These are phyloP conservation scores for Tuber microsphaerosporum DNA, from an alignment of 495 filamentous ascomycete genomes.

Conservation along the genomic window DNA sequence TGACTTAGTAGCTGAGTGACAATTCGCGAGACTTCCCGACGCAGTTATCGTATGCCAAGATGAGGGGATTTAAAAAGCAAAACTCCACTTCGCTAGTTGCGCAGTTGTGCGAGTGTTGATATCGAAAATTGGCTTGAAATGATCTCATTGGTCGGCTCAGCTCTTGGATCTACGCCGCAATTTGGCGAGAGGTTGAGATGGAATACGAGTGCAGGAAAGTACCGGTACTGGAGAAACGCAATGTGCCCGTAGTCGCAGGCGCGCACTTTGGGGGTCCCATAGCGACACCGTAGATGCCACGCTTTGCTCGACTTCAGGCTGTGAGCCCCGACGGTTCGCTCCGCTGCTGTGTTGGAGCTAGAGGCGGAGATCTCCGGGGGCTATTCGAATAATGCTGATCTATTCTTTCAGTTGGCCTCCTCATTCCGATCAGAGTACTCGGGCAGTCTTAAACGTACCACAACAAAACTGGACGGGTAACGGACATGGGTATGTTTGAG, in stretches of 20 bases:
- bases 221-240: not conserved
- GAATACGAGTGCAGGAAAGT: not conserved
- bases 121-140: not conserved
- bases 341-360: not conserved
- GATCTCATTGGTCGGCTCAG: not conserved
- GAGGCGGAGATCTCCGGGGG: not conserved
- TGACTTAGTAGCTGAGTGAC: not conserved
- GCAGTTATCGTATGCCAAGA: not conserved
- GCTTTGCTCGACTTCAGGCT: not conserved
- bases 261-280: not conserved
- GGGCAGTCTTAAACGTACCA: too few species aligned
- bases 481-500: too few species aligned
- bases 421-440: not conserved
- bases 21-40: not conserved
- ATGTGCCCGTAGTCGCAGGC: not conserved
- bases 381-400: not conserved
- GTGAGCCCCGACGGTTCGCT: not conserved
- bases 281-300: not conserved
- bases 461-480: too few species aligned
- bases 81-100: not conserved
- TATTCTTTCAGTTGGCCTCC: not conserved
- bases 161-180: not conserved
- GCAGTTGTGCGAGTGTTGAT: not conserved
- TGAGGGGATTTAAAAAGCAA: not conserved
- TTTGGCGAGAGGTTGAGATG: not conserved